Evolutionary conservation across 2,329 filamentous ascomycete genomes (phyloP).

Genomic region (Cladobotryum protrusum): DNA sequence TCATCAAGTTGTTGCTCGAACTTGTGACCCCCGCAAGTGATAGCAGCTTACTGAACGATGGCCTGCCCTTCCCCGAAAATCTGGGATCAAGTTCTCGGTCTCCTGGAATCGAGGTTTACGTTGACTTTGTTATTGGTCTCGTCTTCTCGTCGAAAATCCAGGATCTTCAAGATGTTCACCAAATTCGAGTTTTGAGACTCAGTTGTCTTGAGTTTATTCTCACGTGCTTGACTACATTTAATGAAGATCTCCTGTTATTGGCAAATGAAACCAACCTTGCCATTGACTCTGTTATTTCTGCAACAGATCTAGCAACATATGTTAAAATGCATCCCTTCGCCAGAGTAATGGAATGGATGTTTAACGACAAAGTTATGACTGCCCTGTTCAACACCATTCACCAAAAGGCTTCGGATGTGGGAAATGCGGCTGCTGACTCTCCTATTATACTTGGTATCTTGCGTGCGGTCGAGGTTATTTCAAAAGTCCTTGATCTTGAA

Average conservation of each 20-base stretch:
- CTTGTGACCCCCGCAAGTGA: constrained; percentile 62
- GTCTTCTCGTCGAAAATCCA: constrained; percentile 64
- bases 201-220: constrained; percentile 80
- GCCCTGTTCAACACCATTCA: constrained; percentile 74
- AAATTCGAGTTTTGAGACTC: constrained; percentile 67
- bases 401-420: constrained; percentile 66
- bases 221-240: constrained; percentile 77
- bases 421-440: constrained; percentile 67
- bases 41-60: constrained; percentile 60
- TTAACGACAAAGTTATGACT: constrained; percentile 81
- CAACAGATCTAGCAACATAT: constrained; percentile 72
- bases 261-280: constrained; percentile 70
- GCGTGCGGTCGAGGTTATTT: constrained; percentile 76
- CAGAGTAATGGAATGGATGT: constrained; percentile 96
- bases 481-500: constrained; percentile 77
- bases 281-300: constrained; percentile 67
- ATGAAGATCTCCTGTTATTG: constrained; percentile 85
- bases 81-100: constrained; percentile 69
- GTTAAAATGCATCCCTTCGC: constrained; percentile 86
- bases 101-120: constrained; percentile 83
- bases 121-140: constrained; percentile 82
- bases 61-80: constrained; percentile 78
- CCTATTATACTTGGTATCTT: constrained; percentile 74
- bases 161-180: constrained; percentile 59
- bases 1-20: constrained; percentile 69